These are phyloP conservation scores for Aspergillus funiculosus DNA, from an alignment of 495 filamentous ascomycete species.

Conservation along the genomic window DNA sequence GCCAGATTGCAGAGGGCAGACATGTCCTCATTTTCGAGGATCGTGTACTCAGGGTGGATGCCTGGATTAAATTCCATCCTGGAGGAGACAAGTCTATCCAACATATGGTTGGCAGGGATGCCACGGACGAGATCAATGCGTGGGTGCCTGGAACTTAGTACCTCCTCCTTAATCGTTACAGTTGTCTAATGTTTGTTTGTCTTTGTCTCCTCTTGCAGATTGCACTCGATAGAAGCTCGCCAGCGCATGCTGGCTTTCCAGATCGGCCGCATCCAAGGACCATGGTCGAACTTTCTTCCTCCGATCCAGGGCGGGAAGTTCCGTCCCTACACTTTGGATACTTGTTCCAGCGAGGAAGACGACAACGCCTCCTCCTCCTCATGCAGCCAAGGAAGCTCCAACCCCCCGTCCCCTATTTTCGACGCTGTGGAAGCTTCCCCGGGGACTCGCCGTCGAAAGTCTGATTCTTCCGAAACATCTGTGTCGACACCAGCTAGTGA, in stretches of 20 bases:
- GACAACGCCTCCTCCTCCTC: too few relatives aligned
- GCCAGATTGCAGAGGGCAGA: constrained; percentile 79
- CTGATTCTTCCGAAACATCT: constrained; percentile 32
- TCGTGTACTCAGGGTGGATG: constrained; percentile 78
- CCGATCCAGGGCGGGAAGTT: constrained; percentile 92
- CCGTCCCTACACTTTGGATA: constrained; percentile 47
- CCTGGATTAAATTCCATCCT: constrained; percentile 84
- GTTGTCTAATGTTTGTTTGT: constrained; percentile 11
- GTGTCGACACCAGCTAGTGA: constrained; percentile 27
- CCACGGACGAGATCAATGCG: constrained; percentile 91
- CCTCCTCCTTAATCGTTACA: background rate
- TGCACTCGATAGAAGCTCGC: constrained; percentile 77
- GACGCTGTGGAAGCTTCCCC: constrained; percentile 45
- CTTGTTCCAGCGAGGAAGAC: constrained; percentile 18
- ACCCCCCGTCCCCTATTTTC: constrained; percentile 60
- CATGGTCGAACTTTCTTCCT: constrained; percentile 83
- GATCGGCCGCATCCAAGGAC: constrained; percentile 75
- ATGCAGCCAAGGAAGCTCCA: constrained; percentile 42
- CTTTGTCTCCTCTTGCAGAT: constrained; percentile 48
- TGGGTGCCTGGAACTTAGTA: constrained; percentile 48
- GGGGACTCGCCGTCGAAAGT: constrained; percentile 28
- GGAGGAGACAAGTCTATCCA: constrained; percentile 87
- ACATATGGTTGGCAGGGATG: constrained; percentile 96
- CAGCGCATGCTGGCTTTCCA: constrained; percentile 74
- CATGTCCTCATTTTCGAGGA: constrained; percentile 74